Evolutionary conservation across 805 yeast species (phyloP), one percentile per base, ranked within the genome.

Genomic region (Zygosaccharomyces pseudorouxii): DNA sequence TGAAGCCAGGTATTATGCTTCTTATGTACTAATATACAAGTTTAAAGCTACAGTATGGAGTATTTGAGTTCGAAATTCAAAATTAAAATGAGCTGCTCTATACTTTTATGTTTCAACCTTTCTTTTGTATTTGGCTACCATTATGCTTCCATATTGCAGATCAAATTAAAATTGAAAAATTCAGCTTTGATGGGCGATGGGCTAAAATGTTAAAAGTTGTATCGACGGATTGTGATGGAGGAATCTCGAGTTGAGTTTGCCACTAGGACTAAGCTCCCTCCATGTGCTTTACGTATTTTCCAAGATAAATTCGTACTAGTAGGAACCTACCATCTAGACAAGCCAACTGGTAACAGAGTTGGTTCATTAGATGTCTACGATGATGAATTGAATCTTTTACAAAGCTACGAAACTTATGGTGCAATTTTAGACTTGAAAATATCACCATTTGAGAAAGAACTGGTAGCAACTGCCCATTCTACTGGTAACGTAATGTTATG

Each of bases 401-500:
- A 54, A 2, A 57, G 70, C 1, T 52, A 54, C 23, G 57, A 65
- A 1, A 75, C 84, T 0, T 67, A 70, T 29, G 75, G 82, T 46
- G 92, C 98, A 0, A 75, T 93, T 12, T 65, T 93, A 38, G 99
- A 93, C 62, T 56, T 92, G 38, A 86, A 88, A 55, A 67, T 86
- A 46, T 73, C 76, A 22, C 87, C 89, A 0, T 70, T 69, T 39
- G 81, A 82, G 54, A 62, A 68, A 9, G 52, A 70, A 3, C 36
- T 76, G 7, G 55, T 88, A 3, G 73, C 75, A 2, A 75, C 87
- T 2, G 89, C 82, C 0, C 96, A 90, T 60, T 87, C 96, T 0
- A 85, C 89, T 0, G 98, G 98, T 1, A 75, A 77, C 49, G 54
- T 92, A 3, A 70, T 70, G 25, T 50, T 85, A 6, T 93, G 97